phyloP scores from a whole-genome alignment of 495 filamentous ascomycete genomes.

The Aspergillus panamensis region DNA sequence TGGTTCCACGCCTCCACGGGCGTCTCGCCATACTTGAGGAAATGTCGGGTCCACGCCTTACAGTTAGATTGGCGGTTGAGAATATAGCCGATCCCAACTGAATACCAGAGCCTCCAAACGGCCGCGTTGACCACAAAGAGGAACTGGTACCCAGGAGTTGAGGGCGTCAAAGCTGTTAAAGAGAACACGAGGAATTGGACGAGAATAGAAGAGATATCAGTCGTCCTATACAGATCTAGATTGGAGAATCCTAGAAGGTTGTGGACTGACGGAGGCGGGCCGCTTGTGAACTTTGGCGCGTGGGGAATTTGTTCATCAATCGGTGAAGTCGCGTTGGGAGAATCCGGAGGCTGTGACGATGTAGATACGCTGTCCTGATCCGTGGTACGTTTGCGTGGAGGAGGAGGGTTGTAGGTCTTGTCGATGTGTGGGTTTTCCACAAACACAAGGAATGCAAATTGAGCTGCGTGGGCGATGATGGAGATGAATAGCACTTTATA shows the following conservation, averaged over 20 bases:
- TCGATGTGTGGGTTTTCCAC: constrained; percentile 98
- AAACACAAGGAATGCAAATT: constrained; percentile 84
- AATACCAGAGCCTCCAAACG: constrained; percentile 88
- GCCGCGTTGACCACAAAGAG: constrained; percentile 79
- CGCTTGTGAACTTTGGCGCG: constrained; percentile 37
- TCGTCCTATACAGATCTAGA: constrained; percentile 80
- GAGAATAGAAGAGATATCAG: constrained; percentile 75
- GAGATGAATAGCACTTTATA: constrained; percentile 97
- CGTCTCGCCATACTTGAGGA: constrained; percentile 91
- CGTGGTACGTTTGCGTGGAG: constrained; percentile 59
- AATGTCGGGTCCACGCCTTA: constrained; percentile 94
- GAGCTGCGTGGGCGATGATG: constrained; percentile 87
- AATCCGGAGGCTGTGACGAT: constrained; percentile 33
- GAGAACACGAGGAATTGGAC: constrained; percentile 68
- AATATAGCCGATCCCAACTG: constrained; percentile 80
- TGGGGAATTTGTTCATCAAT: constrained; percentile 40
- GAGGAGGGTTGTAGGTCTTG: constrained; percentile 91
- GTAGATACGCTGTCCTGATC: constrained; percentile 38
- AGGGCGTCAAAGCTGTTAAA: constrained; percentile 72
- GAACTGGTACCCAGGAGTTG: constrained; percentile 65
- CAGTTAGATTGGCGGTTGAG: constrained; percentile 80
- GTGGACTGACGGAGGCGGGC: constrained; percentile 65
- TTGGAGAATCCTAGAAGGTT: constrained; percentile 77
- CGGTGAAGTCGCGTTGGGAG: constrained; percentile 36
- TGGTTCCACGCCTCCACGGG: constrained; percentile 91